Base-by-base conservation (phyloP, 2,329 filamentous ascomycete species). In the Fusarium napiforme region DNA sequence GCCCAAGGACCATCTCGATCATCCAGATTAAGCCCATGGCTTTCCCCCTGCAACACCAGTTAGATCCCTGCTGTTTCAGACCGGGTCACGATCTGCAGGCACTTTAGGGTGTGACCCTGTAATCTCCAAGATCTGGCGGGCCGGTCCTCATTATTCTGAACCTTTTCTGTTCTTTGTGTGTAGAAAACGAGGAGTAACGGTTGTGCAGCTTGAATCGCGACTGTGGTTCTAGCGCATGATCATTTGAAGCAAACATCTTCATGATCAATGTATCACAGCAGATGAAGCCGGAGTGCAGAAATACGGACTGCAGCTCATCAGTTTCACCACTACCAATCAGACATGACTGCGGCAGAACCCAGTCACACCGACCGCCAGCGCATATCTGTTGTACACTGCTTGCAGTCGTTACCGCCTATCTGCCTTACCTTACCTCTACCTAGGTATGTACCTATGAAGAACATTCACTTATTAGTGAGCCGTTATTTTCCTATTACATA, bases 81-180 rank as follows among this genome's bases (percentile, higher is more conserved):
- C 57, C 43, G 47, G 49, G 58, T 16, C 63, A 37, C 59, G 59
- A 74, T 69, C 71, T 74, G 71, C 71, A 74, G 71, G 71, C 63
- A 74, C 71, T 74, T 64, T 69, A 56, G 45, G 34, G 30, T n/a
- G 39, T 53, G 65, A 59, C 73, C 75, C 73, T 77, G 64, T 66
- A 75, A 75, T 77, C 67, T 77, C 73, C 72, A 75, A 60, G 65
- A 77, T 77, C 71, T 71, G 52, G 37, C 58, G 61, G 70, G 49
- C 49, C 58, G 67, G 32, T 60, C 64, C 58, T 67, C 42, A 61
- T 60, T 62, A 23, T 55, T 52, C 60, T 64, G 36, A 58, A 39
- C 50, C 40, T 19, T 71, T 58, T 63, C 46, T 60, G 26, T 67
- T 61, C 45, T 30, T 21, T 46, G 30, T 55, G 40, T 53, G 50